phyloP scores from a whole-genome alignment of 139 green algal genomes.

The Choricystis sp. region DNA sequence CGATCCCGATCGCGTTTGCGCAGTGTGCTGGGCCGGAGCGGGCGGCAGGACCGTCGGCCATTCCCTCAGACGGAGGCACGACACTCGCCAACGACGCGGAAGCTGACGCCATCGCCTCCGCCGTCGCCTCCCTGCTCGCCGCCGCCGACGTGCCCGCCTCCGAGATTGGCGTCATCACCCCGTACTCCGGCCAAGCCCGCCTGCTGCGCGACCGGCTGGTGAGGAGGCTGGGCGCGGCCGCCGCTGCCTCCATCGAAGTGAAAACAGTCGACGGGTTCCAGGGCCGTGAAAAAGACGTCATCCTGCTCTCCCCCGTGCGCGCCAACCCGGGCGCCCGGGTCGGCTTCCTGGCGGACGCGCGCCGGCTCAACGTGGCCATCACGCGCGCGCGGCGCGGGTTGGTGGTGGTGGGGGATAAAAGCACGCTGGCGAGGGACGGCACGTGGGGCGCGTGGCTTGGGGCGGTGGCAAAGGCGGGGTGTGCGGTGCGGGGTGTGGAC shows the following conservation, averaged over 20 bases:
- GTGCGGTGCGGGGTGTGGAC: neutral
- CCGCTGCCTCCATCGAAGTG: conserved; percentile 25
- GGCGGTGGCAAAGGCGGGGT: neutral
- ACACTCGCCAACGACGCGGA: neutral
- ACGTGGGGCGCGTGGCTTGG: neutral
- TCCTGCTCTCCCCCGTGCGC: conserved; percentile 92
- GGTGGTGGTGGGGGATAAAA: conserved; percentile 59
- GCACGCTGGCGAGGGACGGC: neutral
- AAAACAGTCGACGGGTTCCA: conserved; percentile 38
- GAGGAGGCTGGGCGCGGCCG: conserved; percentile 36
- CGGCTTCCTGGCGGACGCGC: conserved; percentile 88
- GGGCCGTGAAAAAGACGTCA: conserved; percentile 96
- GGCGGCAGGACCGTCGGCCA: neutral
- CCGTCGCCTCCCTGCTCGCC: conserved; percentile 85
- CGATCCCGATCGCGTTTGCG: neutral
- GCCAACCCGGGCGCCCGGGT: conserved; percentile 76
- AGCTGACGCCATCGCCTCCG: conserved; percentile 82
- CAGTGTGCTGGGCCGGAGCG: neutral
- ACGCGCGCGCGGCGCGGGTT: conserved; percentile 76
- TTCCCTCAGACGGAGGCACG: neutral
- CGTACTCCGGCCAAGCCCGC: conserved; percentile 84
- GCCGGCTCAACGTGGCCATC: conserved; percentile 92
- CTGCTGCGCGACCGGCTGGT: conserved; percentile 16
- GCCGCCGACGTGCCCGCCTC: conserved; percentile 48
- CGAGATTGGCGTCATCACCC: conserved; percentile 95